phyloP scores from a whole-genome alignment of 2,329 filamentous ascomycete genomes.

The Sporothrix schenckii region DNA sequence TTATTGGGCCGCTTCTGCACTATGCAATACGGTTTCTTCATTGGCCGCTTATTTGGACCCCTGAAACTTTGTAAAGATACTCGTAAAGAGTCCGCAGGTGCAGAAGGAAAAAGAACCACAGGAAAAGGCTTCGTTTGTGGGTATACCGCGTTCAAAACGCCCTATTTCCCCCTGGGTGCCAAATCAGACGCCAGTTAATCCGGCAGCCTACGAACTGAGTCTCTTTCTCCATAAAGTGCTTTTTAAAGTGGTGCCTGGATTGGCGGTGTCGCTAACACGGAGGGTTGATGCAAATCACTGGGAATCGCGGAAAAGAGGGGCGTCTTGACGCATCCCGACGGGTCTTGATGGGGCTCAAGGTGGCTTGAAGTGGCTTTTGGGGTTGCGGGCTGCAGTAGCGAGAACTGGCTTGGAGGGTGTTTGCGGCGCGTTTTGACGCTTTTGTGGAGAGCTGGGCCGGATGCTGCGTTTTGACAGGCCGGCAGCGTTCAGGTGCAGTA shows the following conservation, averaged over 20 bases:
- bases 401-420: background rate
- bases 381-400: background rate
- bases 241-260: conserved; percentile 28
- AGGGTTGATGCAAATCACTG: conserved; percentile 13
- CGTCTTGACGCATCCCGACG: background rate
- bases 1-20: background rate
- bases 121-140: background rate
- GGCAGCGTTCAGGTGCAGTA: background rate
- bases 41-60: background rate
- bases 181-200: conserved; percentile 21
- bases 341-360: background rate
- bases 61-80: background rate
- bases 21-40: background rate
- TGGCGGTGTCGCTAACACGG: conserved; percentile 32
- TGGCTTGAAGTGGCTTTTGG: background rate
- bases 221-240: too few relatives aligned
- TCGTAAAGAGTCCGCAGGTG: background rate
- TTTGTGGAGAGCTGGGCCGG: conserved; percentile 16
- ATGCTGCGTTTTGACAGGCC: conserved; percentile 12
- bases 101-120: background rate
- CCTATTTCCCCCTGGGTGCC: background rate
- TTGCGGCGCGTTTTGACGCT: background rate
- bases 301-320: background rate
- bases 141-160: background rate
- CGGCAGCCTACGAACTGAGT: conserved; percentile 5